A percentile compares a stretch with the other conserved stretches of the same genome.
Conservation (phyloP, 73 alveolate genomes). For the Stentor coeruleus region DNA sequence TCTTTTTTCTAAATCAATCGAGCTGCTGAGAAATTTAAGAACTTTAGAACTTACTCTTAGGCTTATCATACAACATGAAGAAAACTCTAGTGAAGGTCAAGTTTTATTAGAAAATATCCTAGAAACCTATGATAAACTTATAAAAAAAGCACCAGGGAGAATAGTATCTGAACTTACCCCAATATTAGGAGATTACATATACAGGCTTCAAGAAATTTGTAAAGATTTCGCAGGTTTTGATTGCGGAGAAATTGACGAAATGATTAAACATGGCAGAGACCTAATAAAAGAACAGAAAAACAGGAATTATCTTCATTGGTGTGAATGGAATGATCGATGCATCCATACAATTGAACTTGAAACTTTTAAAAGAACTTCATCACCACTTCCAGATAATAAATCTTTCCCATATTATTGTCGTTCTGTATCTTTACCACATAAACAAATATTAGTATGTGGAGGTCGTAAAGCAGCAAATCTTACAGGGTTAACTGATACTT, state of each 20-base stretch:
- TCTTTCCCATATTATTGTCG: neutral
- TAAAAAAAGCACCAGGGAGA: neutral
- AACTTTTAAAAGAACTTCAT: neutral
- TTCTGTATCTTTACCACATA: neutral
- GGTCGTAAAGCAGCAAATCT: neutral
- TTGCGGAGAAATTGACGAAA: neutral
- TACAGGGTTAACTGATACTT: neutral
- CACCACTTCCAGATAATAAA: neutral
- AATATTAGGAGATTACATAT: neutral
- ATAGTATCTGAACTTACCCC: neutral
- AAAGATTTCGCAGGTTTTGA: neutral
- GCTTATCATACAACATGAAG: neutral
- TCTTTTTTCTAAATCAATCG: neutral
- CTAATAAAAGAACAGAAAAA: neutral
- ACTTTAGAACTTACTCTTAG: neutral
- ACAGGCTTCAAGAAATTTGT: neutral
- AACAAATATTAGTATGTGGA: slow-evolving; percentile 26
- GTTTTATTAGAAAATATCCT: neutral
- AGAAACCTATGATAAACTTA: neutral
- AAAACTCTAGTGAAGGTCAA: neutral
- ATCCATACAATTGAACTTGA: neutral
- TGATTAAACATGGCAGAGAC: slow-evolving; percentile 8
- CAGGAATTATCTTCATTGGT: neutral
- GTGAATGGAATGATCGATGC: slow-evolving; percentile 4
- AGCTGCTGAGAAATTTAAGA: too few relatives aligned